phyloP scores from a whole-genome alignment of 2,329 filamentous ascomycete species.

The Paraphoma chrysanthemicola region DNA sequence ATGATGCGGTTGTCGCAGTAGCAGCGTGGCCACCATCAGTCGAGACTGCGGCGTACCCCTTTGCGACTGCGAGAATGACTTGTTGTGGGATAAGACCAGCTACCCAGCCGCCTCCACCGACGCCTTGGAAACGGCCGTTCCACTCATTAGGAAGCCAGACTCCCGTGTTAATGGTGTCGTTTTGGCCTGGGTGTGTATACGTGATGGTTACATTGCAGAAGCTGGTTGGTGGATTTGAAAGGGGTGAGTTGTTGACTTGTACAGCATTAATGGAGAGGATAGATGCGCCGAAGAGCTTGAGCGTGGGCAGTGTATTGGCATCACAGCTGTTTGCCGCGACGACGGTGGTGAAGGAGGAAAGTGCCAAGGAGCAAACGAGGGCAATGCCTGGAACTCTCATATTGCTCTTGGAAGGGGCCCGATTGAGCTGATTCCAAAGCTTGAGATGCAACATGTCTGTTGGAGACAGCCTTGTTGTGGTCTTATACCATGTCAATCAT shows the following conservation, averaged over 20 bases:
- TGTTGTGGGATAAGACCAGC: conserved; percentile 25
- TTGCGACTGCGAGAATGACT: conserved; percentile 20
- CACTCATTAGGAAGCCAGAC: conserved; percentile 40
- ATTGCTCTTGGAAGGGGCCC: no score
- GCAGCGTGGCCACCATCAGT: conserved; percentile 30
- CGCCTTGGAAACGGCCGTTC: conserved; percentile 23
- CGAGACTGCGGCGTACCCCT: conserved; percentile 30
- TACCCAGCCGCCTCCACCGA: conserved; percentile 26
- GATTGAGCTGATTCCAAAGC: no score
- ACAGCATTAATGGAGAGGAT: not conserved
- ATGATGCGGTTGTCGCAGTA: conserved; percentile 7
- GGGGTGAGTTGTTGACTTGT: not conserved
- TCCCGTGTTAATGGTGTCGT: conserved; percentile 42
- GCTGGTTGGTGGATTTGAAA: not conserved
- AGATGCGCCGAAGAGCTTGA: not conserved
- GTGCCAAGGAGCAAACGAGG: not conserved
- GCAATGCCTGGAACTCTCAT: not conserved
- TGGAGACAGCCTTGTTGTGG: no score
- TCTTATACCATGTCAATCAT: no score
- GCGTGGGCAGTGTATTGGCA: not conserved
- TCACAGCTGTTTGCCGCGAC: not conserved
- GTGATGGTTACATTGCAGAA: conserved; percentile 47
- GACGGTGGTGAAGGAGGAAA: not conserved
- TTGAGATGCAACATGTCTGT: no score
- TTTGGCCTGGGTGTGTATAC: conserved; percentile 46